Percentiles rank a stretch among this genome's conserved stretches.
Conservation (phyloP, 2,329 filamentous ascomycete species). For the Remersonia thermophila region DNA sequence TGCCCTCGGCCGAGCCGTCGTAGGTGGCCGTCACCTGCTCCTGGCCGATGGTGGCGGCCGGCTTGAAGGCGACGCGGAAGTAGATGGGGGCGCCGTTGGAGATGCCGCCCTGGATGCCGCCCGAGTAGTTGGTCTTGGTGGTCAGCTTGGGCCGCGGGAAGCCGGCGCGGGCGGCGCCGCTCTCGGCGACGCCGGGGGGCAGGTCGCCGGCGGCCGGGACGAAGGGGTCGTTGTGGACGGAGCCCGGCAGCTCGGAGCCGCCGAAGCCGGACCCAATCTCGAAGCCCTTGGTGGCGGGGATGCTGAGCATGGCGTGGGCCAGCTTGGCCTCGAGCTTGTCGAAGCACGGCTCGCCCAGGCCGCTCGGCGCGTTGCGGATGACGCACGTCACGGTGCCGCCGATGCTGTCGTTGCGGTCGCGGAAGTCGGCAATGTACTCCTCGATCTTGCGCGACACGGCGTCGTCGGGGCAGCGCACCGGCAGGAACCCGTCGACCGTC, state of each 20-base stretch:
- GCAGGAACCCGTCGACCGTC: constrained; percentile 71
- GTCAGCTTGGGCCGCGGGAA: constrained; percentile 50
- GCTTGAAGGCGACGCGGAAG: constrained; percentile 92
- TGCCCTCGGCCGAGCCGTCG: constrained; percentile 55
- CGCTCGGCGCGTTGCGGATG: constrained; percentile 71
- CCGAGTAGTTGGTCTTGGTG: constrained; percentile 89
- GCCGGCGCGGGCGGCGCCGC: constrained; percentile 33
- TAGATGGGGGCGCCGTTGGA: constrained; percentile 88
- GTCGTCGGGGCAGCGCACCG: constrained; percentile 72
- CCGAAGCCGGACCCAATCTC: constrained; percentile 89
- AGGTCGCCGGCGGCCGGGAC: constrained; percentile 38
- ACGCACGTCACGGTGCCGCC: constrained; percentile 93
- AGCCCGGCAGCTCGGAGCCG: constrained; percentile 75
- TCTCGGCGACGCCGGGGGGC: constrained; percentile 29
- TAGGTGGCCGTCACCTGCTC: constrained; percentile 76
- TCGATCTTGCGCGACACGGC: constrained; percentile 60
- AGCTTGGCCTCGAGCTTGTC: constrained; percentile 90
- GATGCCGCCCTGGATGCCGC: constrained; percentile 91
- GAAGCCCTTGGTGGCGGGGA: constrained; percentile 91
- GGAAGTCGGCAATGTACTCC: constrained; percentile 62
- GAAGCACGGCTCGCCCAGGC: constrained; percentile 87
- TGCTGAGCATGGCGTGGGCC: constrained; percentile 87
- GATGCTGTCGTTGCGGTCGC: constrained; percentile 74
- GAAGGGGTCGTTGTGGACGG: constrained; percentile 86
- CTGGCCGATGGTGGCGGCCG: constrained; percentile 83